A percentile compares a stretch with the other conserved stretches of the same genome.
These are phyloP conservation scores for Mycosarcoma maydis DNA, from an alignment of 1,284 basidiomycete species.

Conservation along the genomic window DNA sequence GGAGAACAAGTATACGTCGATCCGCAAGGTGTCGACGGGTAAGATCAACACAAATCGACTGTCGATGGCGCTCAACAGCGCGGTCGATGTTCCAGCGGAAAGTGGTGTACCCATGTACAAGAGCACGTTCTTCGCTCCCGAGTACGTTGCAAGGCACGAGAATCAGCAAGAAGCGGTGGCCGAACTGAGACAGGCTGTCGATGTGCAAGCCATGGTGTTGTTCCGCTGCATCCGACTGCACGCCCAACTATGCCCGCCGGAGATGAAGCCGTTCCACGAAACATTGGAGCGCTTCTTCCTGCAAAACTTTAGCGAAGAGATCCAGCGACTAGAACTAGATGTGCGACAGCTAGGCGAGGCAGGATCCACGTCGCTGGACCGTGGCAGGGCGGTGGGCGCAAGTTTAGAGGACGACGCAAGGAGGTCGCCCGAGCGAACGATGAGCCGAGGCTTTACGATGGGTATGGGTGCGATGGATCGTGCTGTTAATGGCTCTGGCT, in stretches of 20 bases:
- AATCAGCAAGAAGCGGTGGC: constrained; percentile 78
- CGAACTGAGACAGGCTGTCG: constrained; percentile 78
- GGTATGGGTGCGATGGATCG: constrained; percentile 45
- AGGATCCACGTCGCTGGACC: constrained; percentile 11
- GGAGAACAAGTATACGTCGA: constrained; percentile 76
- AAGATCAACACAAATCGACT: constrained; percentile 81
- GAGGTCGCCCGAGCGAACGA: constrained; percentile 30
- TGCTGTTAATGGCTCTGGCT: constrained; percentile 11
- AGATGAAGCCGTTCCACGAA: constrained; percentile 90
- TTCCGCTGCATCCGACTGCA: constrained; percentile 85
- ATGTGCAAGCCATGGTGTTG: constrained; percentile 79
- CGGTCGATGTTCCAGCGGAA: constrained; percentile 82
- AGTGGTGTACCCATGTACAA: constrained; percentile 74
- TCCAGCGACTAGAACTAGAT: constrained; percentile 67
- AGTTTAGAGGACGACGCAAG: constrained; percentile 23
- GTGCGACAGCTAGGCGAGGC: constrained; percentile 29
- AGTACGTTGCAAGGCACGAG: constrained; percentile 77
- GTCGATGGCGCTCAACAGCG: constrained; percentile 85
- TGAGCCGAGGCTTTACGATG: constrained; percentile 27
- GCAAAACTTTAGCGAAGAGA: constrained; percentile 89
- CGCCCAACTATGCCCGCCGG: constrained; percentile 80
- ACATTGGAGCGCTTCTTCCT: constrained; percentile 85
- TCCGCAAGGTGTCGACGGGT: constrained; percentile 75
- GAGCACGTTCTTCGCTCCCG: constrained; percentile 76
- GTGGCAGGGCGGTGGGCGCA: constrained; percentile 5